These are phyloP conservation scores for Vinca minor DNA, from an alignment of 257 asterid species.

Conservation along the genomic window DNA sequence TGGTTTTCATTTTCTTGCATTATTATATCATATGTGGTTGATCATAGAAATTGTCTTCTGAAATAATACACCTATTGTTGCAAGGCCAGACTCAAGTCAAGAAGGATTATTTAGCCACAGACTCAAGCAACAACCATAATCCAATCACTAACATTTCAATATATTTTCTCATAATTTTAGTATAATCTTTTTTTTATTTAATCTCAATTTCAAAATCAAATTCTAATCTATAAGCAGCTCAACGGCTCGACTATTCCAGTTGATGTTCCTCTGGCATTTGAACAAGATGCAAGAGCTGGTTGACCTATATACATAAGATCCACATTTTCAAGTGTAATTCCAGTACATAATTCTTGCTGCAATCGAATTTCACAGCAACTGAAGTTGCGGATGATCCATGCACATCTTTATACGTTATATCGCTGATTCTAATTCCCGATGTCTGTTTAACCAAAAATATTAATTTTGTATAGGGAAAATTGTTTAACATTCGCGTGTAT, in stretches of 20 bases:
- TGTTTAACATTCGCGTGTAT: no score
- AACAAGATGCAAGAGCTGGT: conserved; percentile 5
- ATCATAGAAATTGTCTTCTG: not conserved
- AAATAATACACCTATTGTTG: not conserved
- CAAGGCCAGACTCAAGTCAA: conserved; percentile 1
- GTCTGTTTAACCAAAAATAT: not conserved
- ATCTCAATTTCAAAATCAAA: not conserved
- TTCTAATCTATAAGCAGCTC: not conserved
- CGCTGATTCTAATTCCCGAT: conserved; percentile 18
- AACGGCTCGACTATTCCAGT: not conserved
- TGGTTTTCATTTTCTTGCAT: no score
- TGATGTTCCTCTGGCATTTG: conserved; percentile 1
- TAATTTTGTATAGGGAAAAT: no score
- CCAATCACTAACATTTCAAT: not conserved
- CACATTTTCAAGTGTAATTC: conserved; percentile 1
- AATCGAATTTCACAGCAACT: conserved; percentile 5
- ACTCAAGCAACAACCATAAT: conserved; percentile 16
- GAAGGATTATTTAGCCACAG: conserved; percentile 4
- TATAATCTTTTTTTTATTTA: no score
- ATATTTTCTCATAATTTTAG: not conserved
- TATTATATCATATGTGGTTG: no score
- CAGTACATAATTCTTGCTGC: conserved; percentile 3
- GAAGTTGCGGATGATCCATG: conserved; percentile 38
- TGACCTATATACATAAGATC: not conserved
- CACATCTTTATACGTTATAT: conserved; percentile 32